Evolutionary conservation across 768 basidiomycete genomes (phyloP), one percentile per base, ranked within the genome.

Genomic region (Boletus rubescentipes): DNA sequence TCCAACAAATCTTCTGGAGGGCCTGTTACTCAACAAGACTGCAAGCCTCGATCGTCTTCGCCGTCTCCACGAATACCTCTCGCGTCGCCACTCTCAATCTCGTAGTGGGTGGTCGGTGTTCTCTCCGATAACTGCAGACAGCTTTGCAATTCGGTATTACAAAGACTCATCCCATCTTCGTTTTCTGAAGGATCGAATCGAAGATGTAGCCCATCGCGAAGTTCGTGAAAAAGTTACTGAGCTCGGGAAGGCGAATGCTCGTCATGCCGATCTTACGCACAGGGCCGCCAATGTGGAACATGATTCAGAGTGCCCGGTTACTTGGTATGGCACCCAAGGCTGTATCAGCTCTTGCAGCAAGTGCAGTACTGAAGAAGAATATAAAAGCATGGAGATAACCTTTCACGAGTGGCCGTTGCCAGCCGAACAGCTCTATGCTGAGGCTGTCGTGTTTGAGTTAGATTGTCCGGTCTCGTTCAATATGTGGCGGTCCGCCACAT

Each of bases 391-490:
- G 64, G 4, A 21, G 0, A 79, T 81, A 21, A 0, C 23, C 1
- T 57, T 76, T 5, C 67, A 77, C 35, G 81, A 82, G 48, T 79
- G 78, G 79, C 81, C 80, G 0, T 57, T 82, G 36, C 78, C 80
- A 0, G 30, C 46, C 1, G 40, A 58, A 11, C 20, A 16, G 6
- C 12, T 61, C 5, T 16, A 50, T 6, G 68, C 68, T 0, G 65
- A 72, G 47, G 59, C 60, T 0, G 66, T 72, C 14, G 64, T 79
- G 2, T 81, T 81, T 42, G 78, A 81, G 53, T 52, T 79, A 3
- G 52, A 57, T 12, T 71, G 71, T 46, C 80, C 80, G 3, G 20
- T 62, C 10, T 50, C 64, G 7, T 77, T 80, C 53, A 59, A 67
- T 12, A 65, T 74, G 48, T 82, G 80, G 80, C 71, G 81, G 40